Conservation (phyloP, 768 basidiomycete species). For the Boletus edulis region DNA sequence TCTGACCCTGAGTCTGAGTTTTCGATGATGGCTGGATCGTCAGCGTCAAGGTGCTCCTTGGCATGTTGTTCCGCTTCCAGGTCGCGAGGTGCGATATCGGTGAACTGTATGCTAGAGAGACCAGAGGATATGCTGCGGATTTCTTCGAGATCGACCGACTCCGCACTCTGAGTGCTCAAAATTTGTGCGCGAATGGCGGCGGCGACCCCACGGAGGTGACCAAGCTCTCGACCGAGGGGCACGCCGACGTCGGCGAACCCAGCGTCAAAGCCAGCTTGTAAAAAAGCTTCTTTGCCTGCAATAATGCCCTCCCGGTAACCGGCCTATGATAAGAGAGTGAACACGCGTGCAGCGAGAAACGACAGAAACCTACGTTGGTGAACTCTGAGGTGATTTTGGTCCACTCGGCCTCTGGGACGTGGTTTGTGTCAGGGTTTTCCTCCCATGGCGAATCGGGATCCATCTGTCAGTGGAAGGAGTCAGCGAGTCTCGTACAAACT, state of each 20-base stretch:
- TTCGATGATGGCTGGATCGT: slow-evolving; percentile 30
- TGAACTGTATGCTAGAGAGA: slow-evolving; percentile 62
- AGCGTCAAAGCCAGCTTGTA: slow-evolving; percentile 89
- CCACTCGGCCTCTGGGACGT: slow-evolving; percentile 59
- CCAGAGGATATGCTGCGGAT: slow-evolving; percentile 50
- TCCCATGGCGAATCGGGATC: slow-evolving; percentile 58
- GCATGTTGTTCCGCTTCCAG: slow-evolving; percentile 78
- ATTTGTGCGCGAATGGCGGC: slow-evolving; percentile 57
- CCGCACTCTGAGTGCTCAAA: slow-evolving; percentile 36
- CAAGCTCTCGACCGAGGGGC: slow-evolving; percentile 75
- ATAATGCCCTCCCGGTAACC: slow-evolving; percentile 98
- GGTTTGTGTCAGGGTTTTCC: slow-evolving; percentile 37
- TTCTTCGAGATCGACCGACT: slow-evolving; percentile 33
- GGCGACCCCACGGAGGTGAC: slow-evolving; percentile 69
- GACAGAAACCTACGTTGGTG: slow-evolving; percentile 52
- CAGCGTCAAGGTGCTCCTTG: slow-evolving; percentile 52
- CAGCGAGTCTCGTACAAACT: no score
- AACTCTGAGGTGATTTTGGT: slow-evolving; percentile 63
- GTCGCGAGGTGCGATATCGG: slow-evolving; percentile 74
- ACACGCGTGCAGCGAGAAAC: neutral
- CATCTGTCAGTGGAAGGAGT: slow-evolving; percentile 6
- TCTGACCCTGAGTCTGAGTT: slow-evolving; percentile 37
- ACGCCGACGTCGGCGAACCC: slow-evolving; percentile 75
- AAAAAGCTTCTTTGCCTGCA: slow-evolving; percentile 80
- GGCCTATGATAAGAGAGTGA: slow-evolving; percentile 44